These are phyloP conservation scores for Amyloporia xantha DNA, from an alignment of 768 basidiomycete genomes.

Conservation along the genomic window DNA sequence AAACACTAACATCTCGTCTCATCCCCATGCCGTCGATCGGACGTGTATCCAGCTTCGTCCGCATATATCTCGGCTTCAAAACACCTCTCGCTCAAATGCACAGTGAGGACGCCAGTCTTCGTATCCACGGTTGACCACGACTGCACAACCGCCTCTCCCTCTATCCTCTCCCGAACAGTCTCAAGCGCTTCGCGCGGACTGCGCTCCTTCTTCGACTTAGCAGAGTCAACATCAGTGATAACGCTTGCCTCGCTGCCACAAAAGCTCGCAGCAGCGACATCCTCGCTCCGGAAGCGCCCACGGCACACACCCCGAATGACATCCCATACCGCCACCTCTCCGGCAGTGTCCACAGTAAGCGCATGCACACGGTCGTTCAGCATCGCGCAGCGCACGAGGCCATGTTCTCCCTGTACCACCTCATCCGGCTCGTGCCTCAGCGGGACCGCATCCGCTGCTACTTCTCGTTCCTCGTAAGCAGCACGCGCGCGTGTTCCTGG, in stretches of 20 bases:
- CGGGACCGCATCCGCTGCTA: slow-evolving; percentile 72
- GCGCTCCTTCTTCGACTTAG: slow-evolving; percentile 23
- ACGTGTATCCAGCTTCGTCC: slow-evolving; percentile 75
- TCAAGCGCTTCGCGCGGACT: slow-evolving; percentile 84
- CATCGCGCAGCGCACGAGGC: slow-evolving; percentile 75
- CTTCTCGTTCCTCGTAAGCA: slow-evolving; percentile 65
- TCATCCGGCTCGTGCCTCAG: slow-evolving; percentile 51
- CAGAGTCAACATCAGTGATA: neutral
- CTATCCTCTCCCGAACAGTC: slow-evolving; percentile 82
- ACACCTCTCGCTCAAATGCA: slow-evolving; percentile 81
- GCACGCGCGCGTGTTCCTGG: slow-evolving; percentile 35
- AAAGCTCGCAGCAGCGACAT: slow-evolving; percentile 53
- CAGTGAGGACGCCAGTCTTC: slow-evolving; percentile 78
- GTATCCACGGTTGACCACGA: slow-evolving; percentile 89
- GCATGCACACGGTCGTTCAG: slow-evolving; percentile 89
- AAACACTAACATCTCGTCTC: slow-evolving; percentile 69
- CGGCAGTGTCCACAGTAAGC: slow-evolving; percentile 82
- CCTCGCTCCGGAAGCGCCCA: slow-evolving; percentile 61
- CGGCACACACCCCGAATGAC: slow-evolving; percentile 71
- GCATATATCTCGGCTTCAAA: slow-evolving; percentile 96
- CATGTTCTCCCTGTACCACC: slow-evolving; percentile 67
- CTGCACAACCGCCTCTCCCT: slow-evolving; percentile 83
- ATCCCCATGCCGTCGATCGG: slow-evolving; percentile 58
- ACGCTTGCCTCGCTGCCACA: slow-evolving; percentile 37
- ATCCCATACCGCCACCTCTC: slow-evolving; percentile 91